A percentile compares a stretch with the other conserved stretches of the same genome.
These are phyloP conservation scores for Tulasnella sp. DNA, from an alignment of 768 basidiomycete species.

Conservation along the genomic window DNA sequence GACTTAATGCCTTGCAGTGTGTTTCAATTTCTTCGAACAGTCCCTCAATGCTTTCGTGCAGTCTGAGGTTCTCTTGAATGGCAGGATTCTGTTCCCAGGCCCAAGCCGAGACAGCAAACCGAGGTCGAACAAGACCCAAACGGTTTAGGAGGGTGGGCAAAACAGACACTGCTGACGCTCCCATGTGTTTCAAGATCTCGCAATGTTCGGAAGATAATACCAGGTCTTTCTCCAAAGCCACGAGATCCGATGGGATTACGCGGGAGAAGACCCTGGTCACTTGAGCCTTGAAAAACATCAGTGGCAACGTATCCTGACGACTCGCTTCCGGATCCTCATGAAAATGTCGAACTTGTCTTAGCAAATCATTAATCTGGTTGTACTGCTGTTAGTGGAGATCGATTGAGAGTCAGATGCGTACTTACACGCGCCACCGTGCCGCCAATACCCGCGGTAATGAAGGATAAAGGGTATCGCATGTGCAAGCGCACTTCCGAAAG, in stretches of 20 bases:
- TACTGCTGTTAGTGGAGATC: background rate
- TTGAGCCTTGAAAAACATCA: background rate
- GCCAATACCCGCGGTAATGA: background rate
- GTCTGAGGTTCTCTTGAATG: background rate
- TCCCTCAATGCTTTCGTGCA: background rate
- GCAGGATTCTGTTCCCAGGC: background rate
- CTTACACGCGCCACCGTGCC: background rate
- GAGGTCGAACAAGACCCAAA: background rate
- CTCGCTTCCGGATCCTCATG: background rate
- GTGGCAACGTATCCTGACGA: background rate
- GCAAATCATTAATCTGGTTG: background rate
- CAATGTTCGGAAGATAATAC: background rate
- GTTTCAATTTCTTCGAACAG: background rate
- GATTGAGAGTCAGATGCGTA: background rate
- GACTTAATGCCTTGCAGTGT: background rate
- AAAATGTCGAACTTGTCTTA: background rate
- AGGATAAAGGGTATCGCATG: background rate
- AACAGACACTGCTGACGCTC: background rate
- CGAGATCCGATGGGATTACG: background rate
- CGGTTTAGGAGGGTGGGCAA: background rate
- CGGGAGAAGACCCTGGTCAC: background rate
- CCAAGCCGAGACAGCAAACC: background rate
- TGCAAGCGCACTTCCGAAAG: background rate
- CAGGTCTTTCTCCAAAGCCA: background rate
- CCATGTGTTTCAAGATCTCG: background rate